These are phyloP conservation scores for Proliferodiscus dingleyae DNA, from an alignment of 2,329 filamentous ascomycete genomes.

Conservation along the genomic window DNA sequence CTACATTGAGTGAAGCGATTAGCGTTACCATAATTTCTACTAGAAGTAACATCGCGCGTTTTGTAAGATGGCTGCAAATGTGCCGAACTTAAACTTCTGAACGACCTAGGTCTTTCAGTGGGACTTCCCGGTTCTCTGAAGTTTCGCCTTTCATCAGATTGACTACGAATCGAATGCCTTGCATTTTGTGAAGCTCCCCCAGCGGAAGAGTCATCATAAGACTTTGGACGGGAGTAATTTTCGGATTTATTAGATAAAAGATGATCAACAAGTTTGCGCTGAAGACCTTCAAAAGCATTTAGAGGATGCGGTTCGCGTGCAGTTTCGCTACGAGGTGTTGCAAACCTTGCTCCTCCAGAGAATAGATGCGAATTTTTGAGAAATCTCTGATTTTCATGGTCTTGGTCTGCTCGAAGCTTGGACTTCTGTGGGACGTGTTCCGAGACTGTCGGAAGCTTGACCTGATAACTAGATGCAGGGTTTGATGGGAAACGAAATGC, in stretches of 20 bases:
- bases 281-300: constrained; percentile 19
- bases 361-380: constrained; percentile 15
- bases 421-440: constrained; percentile 7
- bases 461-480: not conserved
- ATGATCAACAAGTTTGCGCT: constrained; percentile 20
- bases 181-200: not conserved
- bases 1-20: constrained; percentile 37
- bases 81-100: constrained; percentile 13
- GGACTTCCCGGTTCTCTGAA: constrained; percentile 15
- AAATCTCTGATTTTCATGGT: not conserved
- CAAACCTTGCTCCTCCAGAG: constrained; percentile 2
- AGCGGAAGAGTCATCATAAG: not conserved
- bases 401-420: constrained; percentile 1
- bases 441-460: constrained; percentile 18
- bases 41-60: constrained; percentile 10
- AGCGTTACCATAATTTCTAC: constrained; percentile 10
- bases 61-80: constrained; percentile 12
- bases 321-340: constrained; percentile 29
- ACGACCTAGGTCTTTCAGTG: constrained; percentile 15
- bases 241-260: constrained; percentile 21
- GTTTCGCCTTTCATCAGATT: constrained; percentile 4
- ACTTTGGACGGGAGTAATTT: constrained; percentile 2
- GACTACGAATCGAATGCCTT: not conserved
- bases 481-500: constrained; percentile 1
- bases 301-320: constrained; percentile 13